Conservation (phyloP, 768 basidiomycete genomes). For the Clitopilus hobsonii region DNA sequence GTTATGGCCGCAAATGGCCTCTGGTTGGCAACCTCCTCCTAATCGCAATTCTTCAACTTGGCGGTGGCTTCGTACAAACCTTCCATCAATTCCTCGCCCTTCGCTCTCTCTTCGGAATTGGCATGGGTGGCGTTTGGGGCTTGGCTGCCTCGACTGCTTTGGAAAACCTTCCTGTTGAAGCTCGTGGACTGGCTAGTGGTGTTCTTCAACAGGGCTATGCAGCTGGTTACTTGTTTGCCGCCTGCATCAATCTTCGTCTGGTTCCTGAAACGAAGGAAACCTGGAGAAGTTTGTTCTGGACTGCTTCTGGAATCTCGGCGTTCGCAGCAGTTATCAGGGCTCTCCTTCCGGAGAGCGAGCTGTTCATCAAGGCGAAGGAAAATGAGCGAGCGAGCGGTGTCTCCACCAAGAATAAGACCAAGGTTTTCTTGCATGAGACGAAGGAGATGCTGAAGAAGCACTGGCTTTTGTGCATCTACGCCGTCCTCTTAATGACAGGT, state of each 20-base stretch:
- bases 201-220: constrained; percentile 89
- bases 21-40: constrained; percentile 72
- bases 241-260: constrained; percentile 72
- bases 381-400: constrained; percentile 55
- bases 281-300: constrained; percentile 86
- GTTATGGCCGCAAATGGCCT: constrained; percentile 94
- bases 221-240: constrained; percentile 77
- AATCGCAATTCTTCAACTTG: constrained; percentile 70
- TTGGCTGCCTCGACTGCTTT: constrained; percentile 76
- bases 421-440: constrained; percentile 68
- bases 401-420: constrained; percentile 53
- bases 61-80: constrained; percentile 74
- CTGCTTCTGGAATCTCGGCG: constrained; percentile 61
- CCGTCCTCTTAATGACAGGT: constrained; percentile 76
- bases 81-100: constrained; percentile 78
- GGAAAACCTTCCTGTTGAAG: constrained; percentile 84
- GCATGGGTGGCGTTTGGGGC: constrained; percentile 93
- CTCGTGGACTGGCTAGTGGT: constrained; percentile 82
- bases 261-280: constrained; percentile 37
- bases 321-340: constrained; percentile 66
- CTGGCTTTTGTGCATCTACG: constrained; percentile 82
- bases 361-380: constrained; percentile 63
- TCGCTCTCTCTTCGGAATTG: constrained; percentile 79
- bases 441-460: constrained; percentile 74
- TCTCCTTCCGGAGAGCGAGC: constrained; percentile 71